Conservation (phyloP, 2,329 filamentous ascomycete genomes). For the Cladophialophora yegresii region DNA sequence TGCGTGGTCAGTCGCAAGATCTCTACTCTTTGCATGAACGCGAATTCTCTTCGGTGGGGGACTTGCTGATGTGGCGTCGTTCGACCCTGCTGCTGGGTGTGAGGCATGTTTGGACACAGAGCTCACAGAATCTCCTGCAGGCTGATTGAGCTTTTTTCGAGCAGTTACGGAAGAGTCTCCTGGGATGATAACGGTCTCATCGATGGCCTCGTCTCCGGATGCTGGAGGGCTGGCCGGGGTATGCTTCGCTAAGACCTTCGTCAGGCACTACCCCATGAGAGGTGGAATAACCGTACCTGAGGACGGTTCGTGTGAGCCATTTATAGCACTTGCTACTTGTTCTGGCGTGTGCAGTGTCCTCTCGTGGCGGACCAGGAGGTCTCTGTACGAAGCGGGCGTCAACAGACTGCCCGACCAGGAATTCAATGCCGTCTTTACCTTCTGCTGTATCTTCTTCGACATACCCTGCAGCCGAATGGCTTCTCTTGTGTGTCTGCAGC, state of each 20-base stretch:
- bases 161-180: neutral
- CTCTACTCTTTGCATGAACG: neutral
- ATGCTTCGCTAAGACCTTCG: conserved; percentile 3
- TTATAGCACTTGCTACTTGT: conserved; percentile 32
- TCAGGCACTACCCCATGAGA: neutral
- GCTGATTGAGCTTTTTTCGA: neutral
- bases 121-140: neutral
- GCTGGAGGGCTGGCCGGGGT: neutral
- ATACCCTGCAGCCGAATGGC: conserved; percentile 42
- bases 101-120: neutral
- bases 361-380: conserved; percentile 43
- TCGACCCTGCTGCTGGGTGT: neutral
- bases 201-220: conserved; percentile 5
- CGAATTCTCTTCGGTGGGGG: neutral
- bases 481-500: conserved; percentile 40
- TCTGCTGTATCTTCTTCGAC: conserved; percentile 41
- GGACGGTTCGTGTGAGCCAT: neutral
- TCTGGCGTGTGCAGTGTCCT: conserved; percentile 41
- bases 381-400: conserved; percentile 32
- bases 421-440: conserved; percentile 35
- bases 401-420: neutral
- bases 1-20: neutral
- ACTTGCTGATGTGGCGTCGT: neutral
- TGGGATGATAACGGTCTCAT: neutral
- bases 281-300: conserved; percentile 1